Evolutionary conservation across 2,329 filamentous ascomycete genomes (phyloP).

Genomic region (Hypoxylon rubiginosum): DNA sequence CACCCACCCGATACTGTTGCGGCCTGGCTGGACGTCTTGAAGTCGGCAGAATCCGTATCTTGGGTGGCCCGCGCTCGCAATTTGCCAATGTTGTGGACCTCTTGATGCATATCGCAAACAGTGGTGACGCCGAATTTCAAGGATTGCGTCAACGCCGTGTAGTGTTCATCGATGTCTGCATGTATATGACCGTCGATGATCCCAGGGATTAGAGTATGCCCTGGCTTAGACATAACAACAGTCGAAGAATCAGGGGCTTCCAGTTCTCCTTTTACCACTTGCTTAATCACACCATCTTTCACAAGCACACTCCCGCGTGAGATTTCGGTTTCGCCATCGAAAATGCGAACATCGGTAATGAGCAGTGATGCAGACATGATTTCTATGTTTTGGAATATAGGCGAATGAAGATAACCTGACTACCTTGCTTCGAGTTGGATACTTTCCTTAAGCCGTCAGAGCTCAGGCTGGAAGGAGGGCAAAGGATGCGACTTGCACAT

Average conservation of each 20-base stretch:
- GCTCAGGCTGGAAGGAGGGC: too few species aligned
- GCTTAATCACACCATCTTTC: constrained; percentile 56
- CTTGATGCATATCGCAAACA: constrained; percentile 63
- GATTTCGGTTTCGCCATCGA: constrained; percentile 60
- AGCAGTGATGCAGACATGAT: constrained; percentile 27
- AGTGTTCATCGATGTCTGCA: constrained; percentile 53
- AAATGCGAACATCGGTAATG: constrained; percentile 56
- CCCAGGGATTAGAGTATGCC: constrained; percentile 63
- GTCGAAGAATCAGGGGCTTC: constrained; percentile 29
- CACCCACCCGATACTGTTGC: constrained; percentile 67
- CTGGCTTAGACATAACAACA: constrained; percentile 57
- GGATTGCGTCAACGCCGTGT: constrained; percentile 56
- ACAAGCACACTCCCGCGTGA: constrained; percentile 58
- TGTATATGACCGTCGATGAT: constrained; percentile 66
- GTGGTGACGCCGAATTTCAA: constrained; percentile 66
- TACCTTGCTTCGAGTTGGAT: not conserved
- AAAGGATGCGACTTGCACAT: not conserved
- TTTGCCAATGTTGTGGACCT: constrained; percentile 52
- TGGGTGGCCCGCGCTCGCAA: constrained; percentile 49
- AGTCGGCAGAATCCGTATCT: constrained; percentile 57
- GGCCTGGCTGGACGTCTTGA: constrained; percentile 62
- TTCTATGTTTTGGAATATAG: not conserved
- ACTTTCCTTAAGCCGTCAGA: not conserved
- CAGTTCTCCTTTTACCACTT: constrained; percentile 35
- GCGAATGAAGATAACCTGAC: not conserved